These are phyloP conservation scores for Ceratobasidium sp. DNA, from an alignment of 1,284 basidiomycete species.

Conservation along the genomic window DNA sequence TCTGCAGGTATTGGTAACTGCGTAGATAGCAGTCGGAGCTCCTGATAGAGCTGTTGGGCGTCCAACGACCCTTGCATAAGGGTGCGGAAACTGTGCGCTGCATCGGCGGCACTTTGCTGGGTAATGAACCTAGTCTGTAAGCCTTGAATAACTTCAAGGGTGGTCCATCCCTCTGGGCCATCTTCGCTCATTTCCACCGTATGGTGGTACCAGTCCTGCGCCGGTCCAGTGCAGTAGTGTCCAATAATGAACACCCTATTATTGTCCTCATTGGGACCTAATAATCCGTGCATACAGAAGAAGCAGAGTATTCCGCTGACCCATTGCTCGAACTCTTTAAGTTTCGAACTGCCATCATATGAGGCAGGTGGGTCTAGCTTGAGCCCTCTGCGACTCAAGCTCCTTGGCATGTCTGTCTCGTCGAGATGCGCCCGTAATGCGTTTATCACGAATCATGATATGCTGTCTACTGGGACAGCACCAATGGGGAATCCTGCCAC, in stretches of 20 bases:
- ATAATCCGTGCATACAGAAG: background rate
- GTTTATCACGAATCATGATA: background rate
- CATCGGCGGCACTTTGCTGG: background rate
- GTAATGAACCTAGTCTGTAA: slow-evolving; percentile 3
- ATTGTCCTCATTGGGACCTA: background rate
- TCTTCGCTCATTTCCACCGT: background rate
- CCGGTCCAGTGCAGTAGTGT: background rate
- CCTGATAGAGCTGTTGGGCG: background rate
- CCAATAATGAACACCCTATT: background rate
- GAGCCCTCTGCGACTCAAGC: background rate
- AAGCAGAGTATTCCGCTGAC: background rate
- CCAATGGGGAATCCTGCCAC: too few species aligned
- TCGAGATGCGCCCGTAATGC: background rate
- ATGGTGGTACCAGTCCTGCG: slow-evolving; percentile 12
- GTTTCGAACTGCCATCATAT: background rate
- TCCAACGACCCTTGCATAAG: background rate
- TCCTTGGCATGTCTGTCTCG: too few species aligned
- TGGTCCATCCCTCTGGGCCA: background rate
- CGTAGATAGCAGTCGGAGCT: too few species aligned
- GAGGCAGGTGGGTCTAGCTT: background rate
- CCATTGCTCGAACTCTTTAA: slow-evolving; percentile 3
- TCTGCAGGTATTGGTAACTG: background rate
- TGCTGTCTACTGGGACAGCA: background rate
- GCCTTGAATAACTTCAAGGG: slow-evolving; percentile 6
- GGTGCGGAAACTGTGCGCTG: background rate